These are phyloP conservation scores for Moricandia moricandioides DNA, from an alignment of 345 rosid species.

Conservation along the genomic window DNA sequence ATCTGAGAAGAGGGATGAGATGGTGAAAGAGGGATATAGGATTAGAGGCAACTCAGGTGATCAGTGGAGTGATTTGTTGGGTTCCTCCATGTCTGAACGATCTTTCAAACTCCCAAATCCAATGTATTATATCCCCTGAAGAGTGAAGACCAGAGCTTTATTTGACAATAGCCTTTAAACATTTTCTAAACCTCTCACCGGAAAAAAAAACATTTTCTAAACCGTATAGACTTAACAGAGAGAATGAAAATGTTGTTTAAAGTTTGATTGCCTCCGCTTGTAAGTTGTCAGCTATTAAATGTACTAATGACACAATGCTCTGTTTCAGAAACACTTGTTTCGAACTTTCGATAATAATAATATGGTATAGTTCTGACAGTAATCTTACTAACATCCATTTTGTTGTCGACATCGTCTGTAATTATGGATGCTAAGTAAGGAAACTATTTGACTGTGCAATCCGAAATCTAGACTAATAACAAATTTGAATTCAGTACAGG, in stretches of 20 bases:
- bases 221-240: not conserved
- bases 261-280: conserved; percentile 20
- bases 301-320: not conserved
- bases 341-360: too few relatives aligned
- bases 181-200: not conserved
- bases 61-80: conserved; percentile 92
- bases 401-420: not conserved
- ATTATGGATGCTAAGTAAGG: not conserved
- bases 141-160: conserved; percentile 3
- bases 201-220: not conserved
- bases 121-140: conserved; percentile 71
- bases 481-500: too few relatives aligned
- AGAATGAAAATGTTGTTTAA: conserved; percentile 19
- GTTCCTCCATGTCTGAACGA: conserved; percentile 54
- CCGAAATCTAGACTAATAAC: too few relatives aligned
- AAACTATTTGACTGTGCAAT: too few relatives aligned
- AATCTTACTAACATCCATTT: not conserved
- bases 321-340: not conserved
- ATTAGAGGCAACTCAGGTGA: conserved; percentile 89
- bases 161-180: not conserved
- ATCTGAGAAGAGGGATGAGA: conserved; percentile 78
- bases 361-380: not conserved
- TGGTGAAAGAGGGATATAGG: conserved; percentile 67
- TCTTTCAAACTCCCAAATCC: conserved; percentile 93
- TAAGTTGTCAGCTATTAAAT: not conserved